These are phyloP conservation scores for Pseudoscleropodium purum DNA, from an alignment of 225 moss, liverwort and hornwort genomes.

Conservation along the genomic window DNA sequence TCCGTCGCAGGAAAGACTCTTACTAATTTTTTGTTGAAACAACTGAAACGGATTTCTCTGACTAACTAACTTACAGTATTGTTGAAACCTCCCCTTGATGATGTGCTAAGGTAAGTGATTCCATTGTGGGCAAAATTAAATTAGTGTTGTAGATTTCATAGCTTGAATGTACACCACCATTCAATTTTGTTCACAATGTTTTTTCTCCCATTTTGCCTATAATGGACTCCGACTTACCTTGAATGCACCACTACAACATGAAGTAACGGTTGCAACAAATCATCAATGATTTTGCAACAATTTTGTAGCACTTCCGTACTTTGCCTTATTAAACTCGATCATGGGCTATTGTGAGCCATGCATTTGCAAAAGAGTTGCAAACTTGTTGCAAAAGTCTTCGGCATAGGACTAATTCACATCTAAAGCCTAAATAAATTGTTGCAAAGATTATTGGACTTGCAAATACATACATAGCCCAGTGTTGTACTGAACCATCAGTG, in stretches of 20 bases:
- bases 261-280: background rate
- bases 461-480: background rate
- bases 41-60: too few relatives aligned
- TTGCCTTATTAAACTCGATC: background rate
- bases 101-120: background rate
- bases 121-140: background rate
- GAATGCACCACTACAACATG: background rate
- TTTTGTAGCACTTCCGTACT: background rate
- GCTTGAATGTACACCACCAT: background rate
- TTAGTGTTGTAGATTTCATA: background rate
- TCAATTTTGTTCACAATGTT: too few relatives aligned
- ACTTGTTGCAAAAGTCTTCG: background rate
- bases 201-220: background rate
- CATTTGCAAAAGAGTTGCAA: background rate
- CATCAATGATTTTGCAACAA: background rate
- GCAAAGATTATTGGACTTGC: background rate
- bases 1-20: background rate
- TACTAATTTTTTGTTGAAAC: too few relatives aligned
- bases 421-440: background rate
- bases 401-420: background rate
- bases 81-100: background rate
- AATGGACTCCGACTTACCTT: background rate
- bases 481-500: background rate
- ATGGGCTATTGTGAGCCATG: background rate
- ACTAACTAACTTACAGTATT: too few relatives aligned